Conservation (phyloP, 208 protist genomes). For the Leishmania aethiopica region DNA sequence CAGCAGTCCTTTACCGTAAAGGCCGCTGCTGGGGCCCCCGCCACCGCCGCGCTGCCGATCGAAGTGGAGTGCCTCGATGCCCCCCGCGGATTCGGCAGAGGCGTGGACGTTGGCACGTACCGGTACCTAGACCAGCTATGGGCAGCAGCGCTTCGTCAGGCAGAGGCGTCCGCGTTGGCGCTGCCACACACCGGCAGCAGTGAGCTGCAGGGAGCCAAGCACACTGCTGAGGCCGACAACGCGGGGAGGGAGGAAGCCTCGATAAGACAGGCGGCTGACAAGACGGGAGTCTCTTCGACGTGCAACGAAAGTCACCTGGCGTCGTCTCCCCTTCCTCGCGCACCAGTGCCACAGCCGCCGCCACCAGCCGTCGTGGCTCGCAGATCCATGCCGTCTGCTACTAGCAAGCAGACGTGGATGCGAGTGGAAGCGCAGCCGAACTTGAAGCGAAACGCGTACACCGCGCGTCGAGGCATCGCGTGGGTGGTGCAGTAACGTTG, state of each 20-base stretch:
- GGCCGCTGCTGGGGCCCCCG: neutral
- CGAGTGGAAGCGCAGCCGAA: conserved; percentile 39
- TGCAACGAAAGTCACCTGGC: neutral
- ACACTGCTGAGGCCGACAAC: neutral
- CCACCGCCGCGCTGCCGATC: conserved; percentile 2
- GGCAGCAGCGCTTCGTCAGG: conserved; percentile 11
- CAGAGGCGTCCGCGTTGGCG: neutral
- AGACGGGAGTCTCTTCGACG: neutral
- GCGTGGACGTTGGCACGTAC: conserved; percentile 16
- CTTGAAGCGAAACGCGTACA: conserved; percentile 26
- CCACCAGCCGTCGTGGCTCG: no score
- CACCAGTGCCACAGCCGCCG: neutral
- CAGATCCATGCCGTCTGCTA: neutral
- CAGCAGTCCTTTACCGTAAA: neutral
- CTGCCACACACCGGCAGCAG: neutral
- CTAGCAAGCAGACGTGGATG: conserved; percentile 9
- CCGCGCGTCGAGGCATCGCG: conserved; percentile 42
- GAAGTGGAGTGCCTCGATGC: neutral
- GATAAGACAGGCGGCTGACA: neutral
- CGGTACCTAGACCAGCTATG: conserved; percentile 23
- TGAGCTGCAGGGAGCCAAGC: neutral
- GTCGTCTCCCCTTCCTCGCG: conserved; percentile 7
- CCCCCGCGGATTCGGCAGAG: neutral
- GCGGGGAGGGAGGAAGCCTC: neutral
- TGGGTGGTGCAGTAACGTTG: conserved; percentile 50